These are phyloP conservation scores for Bipolaris cookei DNA, from an alignment of 2,329 filamentous ascomycete genomes.

Conservation along the genomic window DNA sequence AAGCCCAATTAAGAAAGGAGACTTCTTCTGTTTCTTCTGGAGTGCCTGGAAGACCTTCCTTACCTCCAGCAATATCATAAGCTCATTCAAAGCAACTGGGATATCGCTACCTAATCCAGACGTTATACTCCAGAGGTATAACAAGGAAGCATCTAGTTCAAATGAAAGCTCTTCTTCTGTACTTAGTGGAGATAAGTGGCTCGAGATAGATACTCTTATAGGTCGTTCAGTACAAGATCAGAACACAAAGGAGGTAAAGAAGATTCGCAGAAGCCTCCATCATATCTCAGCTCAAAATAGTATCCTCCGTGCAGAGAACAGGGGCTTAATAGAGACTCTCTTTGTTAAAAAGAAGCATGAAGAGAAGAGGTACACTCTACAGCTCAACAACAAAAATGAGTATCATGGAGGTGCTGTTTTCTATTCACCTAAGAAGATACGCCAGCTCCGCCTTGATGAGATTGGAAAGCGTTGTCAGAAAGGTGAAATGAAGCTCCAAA, in stretches of 20 bases:
- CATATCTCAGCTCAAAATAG: background rate
- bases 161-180: background rate
- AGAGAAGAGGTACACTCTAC: constrained; percentile 1
- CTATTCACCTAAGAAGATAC: background rate
- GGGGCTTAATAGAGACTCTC: background rate
- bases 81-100: background rate
- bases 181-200: background rate
- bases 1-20: background rate
- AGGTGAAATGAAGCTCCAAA: background rate
- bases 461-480: no score
- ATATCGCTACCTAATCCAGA: background rate
- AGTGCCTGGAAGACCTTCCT: background rate
- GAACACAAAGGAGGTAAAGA: background rate
- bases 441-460: no score
- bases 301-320: background rate
- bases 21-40: background rate
- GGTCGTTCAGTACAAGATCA: background rate
- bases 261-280: background rate
- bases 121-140: background rate
- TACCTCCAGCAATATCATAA: background rate
- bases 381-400: background rate
- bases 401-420: constrained; percentile 1
- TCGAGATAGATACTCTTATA: background rate
- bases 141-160: background rate
- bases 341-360: background rate